Evolutionary conservation across 2,329 filamentous ascomycete genomes (phyloP).

Genomic region (Apiospora marii): DNA sequence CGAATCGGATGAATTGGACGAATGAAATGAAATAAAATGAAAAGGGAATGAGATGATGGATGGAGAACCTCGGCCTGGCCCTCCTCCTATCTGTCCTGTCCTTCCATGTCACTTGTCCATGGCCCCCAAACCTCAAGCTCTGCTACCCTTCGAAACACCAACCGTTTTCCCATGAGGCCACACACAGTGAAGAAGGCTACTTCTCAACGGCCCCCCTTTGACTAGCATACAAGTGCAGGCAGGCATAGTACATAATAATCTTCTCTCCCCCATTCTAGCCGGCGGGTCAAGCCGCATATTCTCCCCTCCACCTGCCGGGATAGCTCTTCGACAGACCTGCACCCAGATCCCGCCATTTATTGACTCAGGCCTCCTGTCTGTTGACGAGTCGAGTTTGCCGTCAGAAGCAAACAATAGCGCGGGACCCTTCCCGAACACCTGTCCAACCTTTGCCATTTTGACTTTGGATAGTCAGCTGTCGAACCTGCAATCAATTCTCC

Average conservation of each 20-base stretch:
- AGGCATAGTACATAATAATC: slow-evolving; percentile 4
- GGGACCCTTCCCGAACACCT: not conserved
- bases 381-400: not conserved
- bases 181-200: not conserved
- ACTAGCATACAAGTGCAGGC: not conserved
- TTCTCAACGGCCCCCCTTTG: not conserved
- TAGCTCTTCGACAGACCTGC: not conserved
- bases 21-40: slow-evolving; percentile 2
- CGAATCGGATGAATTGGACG: slow-evolving; percentile 12
- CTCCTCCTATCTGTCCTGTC: not conserved
- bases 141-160: slow-evolving; percentile 21
- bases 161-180: slow-evolving; percentile 9
- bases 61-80: slow-evolving; percentile 9
- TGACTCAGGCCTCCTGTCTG: not conserved
- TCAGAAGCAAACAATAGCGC: not conserved
- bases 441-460: not conserved
- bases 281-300: slow-evolving; percentile 10
- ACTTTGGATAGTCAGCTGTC: not conserved
- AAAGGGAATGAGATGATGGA: slow-evolving; percentile 12
- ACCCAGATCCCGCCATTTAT: not conserved
- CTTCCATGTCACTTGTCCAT: not conserved
- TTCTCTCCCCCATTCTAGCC: not conserved
- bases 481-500: not conserved
- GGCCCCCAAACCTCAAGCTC: slow-evolving; percentile 12
- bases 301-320: slow-evolving; percentile 1